These are phyloP conservation scores for Boletus vinaceobasis DNA, from an alignment of 768 basidiomycete species.

Conservation along the genomic window DNA sequence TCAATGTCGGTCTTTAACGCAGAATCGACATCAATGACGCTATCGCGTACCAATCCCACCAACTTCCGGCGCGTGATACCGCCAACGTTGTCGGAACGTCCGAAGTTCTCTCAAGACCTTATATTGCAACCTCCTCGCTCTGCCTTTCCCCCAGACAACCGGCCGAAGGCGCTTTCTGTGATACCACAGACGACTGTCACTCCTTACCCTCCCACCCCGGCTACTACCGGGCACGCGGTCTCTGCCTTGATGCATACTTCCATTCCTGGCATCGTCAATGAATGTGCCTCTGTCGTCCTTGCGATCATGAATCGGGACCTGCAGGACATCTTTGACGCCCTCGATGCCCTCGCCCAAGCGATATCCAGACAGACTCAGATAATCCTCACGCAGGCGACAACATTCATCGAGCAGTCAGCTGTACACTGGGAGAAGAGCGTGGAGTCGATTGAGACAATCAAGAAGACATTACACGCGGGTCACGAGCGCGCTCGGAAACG, in stretches of 20 bases:
- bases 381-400: conserved; percentile 32
- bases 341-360: conserved; percentile 53
- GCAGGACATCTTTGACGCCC: conserved; percentile 53
- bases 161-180: conserved; percentile 31
- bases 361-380: conserved; percentile 44
- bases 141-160: conserved; percentile 15
- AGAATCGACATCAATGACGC: conserved; percentile 35
- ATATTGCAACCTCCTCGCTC: conserved; percentile 35
- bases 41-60: conserved; percentile 26
- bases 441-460: conserved; percentile 37
- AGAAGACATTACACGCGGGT: conserved; percentile 43
- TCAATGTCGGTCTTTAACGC: conserved; percentile 51
- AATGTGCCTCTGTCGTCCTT: conserved; percentile 42
- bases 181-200: conserved; percentile 18
- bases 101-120: conserved; percentile 33
- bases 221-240: conserved; percentile 12
- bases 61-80: conserved; percentile 17
- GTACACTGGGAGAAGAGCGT: conserved; percentile 27
- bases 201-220: conserved; percentile 8
- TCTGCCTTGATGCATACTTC: conserved; percentile 38
- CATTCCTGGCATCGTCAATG: conserved; percentile 47
- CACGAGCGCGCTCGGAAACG: conserved; percentile 51
- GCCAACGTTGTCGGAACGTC: conserved; percentile 25
- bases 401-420: conserved; percentile 45
- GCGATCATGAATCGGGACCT: conserved; percentile 50